Percentiles rank a stretch among this genome's conserved stretches.
These are phyloP conservation scores for Meripilus lineatus DNA, from an alignment of 1,284 basidiomycete species.

Conservation along the genomic window DNA sequence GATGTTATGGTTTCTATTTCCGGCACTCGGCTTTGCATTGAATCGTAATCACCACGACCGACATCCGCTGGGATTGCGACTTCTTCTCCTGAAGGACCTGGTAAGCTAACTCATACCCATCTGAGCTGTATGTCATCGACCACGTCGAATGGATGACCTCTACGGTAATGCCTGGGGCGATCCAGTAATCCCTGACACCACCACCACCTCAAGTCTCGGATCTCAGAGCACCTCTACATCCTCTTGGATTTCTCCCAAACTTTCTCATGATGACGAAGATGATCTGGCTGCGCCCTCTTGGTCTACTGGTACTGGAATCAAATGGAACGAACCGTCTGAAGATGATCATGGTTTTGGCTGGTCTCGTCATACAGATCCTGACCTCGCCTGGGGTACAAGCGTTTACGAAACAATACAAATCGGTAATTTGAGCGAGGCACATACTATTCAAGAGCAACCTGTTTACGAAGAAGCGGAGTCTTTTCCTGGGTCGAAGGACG, in stretches of 20 bases:
- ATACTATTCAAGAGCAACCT: neutral
- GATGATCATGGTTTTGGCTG: slow-evolving; percentile 24
- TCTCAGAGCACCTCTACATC: slow-evolving; percentile 22
- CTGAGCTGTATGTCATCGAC: too few relatives aligned
- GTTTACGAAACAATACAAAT: slow-evolving; percentile 36
- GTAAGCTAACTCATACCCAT: too few relatives aligned
- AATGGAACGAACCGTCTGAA: slow-evolving; percentile 44
- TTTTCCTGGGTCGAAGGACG: neutral
- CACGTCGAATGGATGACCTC: slow-evolving; percentile 65
- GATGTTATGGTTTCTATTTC: too few relatives aligned
- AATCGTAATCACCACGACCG: too few relatives aligned
- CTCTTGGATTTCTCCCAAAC: slow-evolving; percentile 18
- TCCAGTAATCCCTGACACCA: slow-evolving; percentile 22
- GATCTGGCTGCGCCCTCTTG: slow-evolving; percentile 51
- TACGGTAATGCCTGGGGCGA: slow-evolving; percentile 66
- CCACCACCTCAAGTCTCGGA: slow-evolving; percentile 12
- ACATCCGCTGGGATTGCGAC: too few relatives aligned
- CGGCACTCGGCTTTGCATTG: too few relatives aligned
- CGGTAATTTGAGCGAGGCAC: neutral
- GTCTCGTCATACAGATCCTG: slow-evolving; percentile 20
- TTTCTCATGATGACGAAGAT: slow-evolving; percentile 36
- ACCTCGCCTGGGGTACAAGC: slow-evolving; percentile 23
- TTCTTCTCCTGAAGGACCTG: too few relatives aligned
- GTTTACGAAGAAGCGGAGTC: neutral
- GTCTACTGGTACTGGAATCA: slow-evolving; percentile 39